Conservation (phyloP, 1,284 basidiomycete genomes). For the Butyriboletus appendiculatus region DNA sequence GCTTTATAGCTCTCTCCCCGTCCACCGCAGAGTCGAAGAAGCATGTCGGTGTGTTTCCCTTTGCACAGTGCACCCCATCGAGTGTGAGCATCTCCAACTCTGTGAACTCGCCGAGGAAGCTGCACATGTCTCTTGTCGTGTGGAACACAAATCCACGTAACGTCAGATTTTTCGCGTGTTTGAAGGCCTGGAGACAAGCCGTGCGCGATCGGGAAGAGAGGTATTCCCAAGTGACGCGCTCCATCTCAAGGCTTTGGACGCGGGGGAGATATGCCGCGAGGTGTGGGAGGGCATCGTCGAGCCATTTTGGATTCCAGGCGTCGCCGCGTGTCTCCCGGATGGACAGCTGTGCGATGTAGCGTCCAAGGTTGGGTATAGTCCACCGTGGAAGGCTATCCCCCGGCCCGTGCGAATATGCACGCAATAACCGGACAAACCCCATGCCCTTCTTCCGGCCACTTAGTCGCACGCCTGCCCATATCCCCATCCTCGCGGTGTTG, state of each 20-base stretch:
- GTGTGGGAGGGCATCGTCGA: slow-evolving; percentile 31
- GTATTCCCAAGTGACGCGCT: slow-evolving; percentile 35
- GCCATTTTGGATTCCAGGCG: slow-evolving; percentile 36
- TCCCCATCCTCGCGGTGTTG: slow-evolving; percentile 28
- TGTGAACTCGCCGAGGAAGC: slow-evolving; percentile 29
- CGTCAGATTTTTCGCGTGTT: slow-evolving; percentile 17
- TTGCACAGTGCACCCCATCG: slow-evolving; percentile 31
- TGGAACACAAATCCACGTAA: slow-evolving; percentile 31
- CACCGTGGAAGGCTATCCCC: background rate
- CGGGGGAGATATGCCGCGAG: slow-evolving; percentile 20
- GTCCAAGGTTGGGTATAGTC: slow-evolving; percentile 26
- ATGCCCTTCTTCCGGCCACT: slow-evolving; percentile 19
- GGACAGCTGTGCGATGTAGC: slow-evolving; percentile 25
- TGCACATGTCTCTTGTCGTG: slow-evolving; percentile 31
- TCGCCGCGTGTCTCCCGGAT: slow-evolving; percentile 35
- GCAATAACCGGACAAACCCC: slow-evolving; percentile 20
- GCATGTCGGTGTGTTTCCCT: slow-evolving; percentile 15
- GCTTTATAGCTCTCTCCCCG: slow-evolving; percentile 11
- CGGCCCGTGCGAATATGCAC: slow-evolving; percentile 13
- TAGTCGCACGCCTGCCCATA: slow-evolving; percentile 32
- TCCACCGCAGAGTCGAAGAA: slow-evolving; percentile 2
- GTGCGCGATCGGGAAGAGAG: slow-evolving; percentile 31
- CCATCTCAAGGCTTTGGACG: slow-evolving; percentile 30
- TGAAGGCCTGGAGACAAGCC: slow-evolving; percentile 30
- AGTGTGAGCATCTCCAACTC: slow-evolving; percentile 30